Conservation (phyloP, 441 rosid species). For the Populus trichocarpa region DNA sequence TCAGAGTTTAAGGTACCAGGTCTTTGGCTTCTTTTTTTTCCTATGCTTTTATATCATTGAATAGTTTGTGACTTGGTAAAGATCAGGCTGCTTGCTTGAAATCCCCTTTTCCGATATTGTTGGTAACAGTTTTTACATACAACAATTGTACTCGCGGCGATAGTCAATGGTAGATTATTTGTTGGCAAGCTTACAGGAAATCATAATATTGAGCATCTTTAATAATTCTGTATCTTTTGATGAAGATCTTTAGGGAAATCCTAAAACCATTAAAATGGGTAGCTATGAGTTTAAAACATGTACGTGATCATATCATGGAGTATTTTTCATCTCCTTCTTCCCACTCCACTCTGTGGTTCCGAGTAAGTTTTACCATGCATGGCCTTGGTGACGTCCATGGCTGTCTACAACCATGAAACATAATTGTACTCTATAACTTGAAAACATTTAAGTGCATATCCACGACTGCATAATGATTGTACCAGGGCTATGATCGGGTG, state of each 20-base stretch:
- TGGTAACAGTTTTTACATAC: not conserved
- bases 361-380: not conserved
- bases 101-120: not conserved
- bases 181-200: not conserved
- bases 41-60: not conserved
- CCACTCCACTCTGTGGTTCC: not conserved
- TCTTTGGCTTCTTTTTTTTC: not conserved
- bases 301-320: not conserved
- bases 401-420: not conserved
- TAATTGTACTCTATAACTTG: not conserved
- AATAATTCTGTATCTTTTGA: too few relatives aligned
- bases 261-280: not conserved
- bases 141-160: not conserved
- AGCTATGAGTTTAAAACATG: not conserved
- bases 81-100: not conserved
- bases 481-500: not conserved
- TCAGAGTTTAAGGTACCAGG: constrained; percentile 55
- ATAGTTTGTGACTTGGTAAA: not conserved
- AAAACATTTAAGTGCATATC: not conserved
- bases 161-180: not conserved
- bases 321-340: not conserved
- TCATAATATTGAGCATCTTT: too few relatives aligned
- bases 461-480: not conserved
- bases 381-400: not conserved
- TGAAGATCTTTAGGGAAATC: not conserved